phyloP scores from a whole-genome alignment of 441 rosid genomes.

The Adansonia gregorii region DNA sequence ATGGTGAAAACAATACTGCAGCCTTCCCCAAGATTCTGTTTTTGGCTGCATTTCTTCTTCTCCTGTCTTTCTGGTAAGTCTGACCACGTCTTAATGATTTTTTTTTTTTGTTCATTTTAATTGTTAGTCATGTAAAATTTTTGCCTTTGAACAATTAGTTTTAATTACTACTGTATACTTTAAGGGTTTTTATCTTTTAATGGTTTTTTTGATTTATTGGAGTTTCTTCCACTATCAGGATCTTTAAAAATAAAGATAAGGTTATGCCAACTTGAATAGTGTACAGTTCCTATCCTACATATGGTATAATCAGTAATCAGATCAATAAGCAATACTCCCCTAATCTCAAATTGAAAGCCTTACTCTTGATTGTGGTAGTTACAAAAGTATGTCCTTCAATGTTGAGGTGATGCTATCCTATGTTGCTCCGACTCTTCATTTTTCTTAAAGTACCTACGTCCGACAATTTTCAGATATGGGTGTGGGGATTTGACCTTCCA shows the following conservation, averaged over 20 bases:
- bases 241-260: not conserved
- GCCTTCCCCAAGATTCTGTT: slow-evolving; percentile 46
- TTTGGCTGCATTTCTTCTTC: slow-evolving; percentile 67
- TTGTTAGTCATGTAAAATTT: not conserved
- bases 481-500: no score
- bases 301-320: not conserved
- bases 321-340: not conserved
- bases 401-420: not conserved
- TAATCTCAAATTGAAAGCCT: not conserved
- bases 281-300: not conserved
- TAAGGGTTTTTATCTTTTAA: not conserved
- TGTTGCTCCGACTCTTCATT: no score
- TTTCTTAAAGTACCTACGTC: no score
- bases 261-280: not conserved
- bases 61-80: slow-evolving; percentile 68
- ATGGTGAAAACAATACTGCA: slow-evolving; percentile 32
- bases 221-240: not conserved
- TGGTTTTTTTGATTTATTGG: not conserved
- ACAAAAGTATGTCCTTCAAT: not conserved
- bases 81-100: not conserved
- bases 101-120: not conserved
- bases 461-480: no score
- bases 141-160: not conserved
- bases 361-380: not conserved
- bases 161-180: not conserved